Percentiles rank a stretch among this genome's conserved stretches.
These are phyloP conservation scores for Penicillium steckii DNA, from an alignment of 495 filamentous ascomycete genomes.

Conservation along the genomic window DNA sequence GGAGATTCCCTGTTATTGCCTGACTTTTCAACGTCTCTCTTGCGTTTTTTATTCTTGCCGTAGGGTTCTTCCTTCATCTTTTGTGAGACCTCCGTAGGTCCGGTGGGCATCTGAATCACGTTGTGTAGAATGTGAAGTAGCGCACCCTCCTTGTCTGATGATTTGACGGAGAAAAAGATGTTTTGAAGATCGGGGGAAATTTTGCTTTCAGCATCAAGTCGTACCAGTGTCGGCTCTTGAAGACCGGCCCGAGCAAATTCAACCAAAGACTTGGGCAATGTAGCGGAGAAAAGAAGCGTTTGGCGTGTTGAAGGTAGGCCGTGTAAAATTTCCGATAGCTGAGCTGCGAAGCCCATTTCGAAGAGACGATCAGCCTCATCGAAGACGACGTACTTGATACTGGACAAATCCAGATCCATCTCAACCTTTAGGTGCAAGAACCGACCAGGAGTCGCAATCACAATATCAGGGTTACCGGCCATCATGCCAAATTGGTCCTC, in stretches of 20 bases:
- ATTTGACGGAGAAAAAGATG: slow-evolving; percentile 90
- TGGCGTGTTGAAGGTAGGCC: slow-evolving; percentile 80
- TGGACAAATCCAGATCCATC: slow-evolving; percentile 84
- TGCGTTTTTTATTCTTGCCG: slow-evolving; percentile 63
- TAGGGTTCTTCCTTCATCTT: slow-evolving; percentile 43
- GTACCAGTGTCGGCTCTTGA: slow-evolving; percentile 82
- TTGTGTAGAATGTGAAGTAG: slow-evolving; percentile 85
- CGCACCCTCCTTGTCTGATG: slow-evolving; percentile 88
- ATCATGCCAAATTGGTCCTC: slow-evolving; percentile 95
- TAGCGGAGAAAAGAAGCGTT: slow-evolving; percentile 92
- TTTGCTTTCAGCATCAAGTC: slow-evolving; percentile 91
- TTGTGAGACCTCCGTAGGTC: slow-evolving; percentile 56
- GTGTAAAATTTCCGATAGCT: slow-evolving; percentile 90
- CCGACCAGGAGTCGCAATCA: slow-evolving; percentile 94
- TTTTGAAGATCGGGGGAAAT: slow-evolving; percentile 91
- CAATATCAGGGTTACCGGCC: slow-evolving; percentile 90
- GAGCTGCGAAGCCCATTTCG: slow-evolving; percentile 95
- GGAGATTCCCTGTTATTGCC: slow-evolving; percentile 40
- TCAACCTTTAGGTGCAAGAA: slow-evolving; percentile 95
- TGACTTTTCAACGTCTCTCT: slow-evolving; percentile 49
- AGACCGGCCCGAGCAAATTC: slow-evolving; percentile 94
- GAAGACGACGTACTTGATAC: slow-evolving; percentile 88
- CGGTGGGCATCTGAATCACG: slow-evolving; percentile 89
- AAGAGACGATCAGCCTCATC: slow-evolving; percentile 96
- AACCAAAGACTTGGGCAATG: slow-evolving; percentile 86